Percentiles rank a stretch among this genome's conserved stretches.
These are phyloP conservation scores for Talaromyces thailandensis DNA, from an alignment of 495 filamentous ascomycete genomes.

Conservation along the genomic window DNA sequence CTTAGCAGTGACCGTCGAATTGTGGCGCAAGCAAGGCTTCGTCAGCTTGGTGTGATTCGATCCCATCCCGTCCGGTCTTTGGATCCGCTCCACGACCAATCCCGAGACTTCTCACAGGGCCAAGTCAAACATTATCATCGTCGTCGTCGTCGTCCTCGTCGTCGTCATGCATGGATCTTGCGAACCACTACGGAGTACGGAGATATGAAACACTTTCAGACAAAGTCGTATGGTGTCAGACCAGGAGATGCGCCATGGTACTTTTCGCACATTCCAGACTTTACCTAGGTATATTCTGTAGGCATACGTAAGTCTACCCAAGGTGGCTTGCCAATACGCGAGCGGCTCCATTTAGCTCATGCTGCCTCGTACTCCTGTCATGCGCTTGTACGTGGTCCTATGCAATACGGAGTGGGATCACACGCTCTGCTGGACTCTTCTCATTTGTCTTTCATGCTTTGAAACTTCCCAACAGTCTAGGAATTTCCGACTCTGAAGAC, in stretches of 20 bases:
- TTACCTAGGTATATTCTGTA: background rate
- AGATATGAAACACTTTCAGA: background rate
- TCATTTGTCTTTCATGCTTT: background rate
- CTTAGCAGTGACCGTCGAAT: background rate
- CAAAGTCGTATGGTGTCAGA: background rate
- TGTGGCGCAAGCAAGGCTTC: background rate
- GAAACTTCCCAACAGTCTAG: background rate
- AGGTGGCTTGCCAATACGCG: background rate
- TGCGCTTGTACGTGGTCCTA: background rate
- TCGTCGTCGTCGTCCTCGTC: background rate
- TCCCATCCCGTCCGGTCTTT: background rate
- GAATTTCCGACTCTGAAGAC: background rate
- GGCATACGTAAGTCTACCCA: constrained; percentile 1
- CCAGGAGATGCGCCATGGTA: background rate
- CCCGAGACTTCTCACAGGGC: background rate
- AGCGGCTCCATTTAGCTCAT: background rate
- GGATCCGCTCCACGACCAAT: background rate
- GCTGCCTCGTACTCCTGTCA: background rate
- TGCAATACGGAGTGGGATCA: background rate
- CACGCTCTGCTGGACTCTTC: background rate
- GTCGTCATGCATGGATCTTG: background rate
- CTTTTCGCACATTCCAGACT: background rate
- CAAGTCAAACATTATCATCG: background rate
- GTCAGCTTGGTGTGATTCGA: background rate
- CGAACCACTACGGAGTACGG: too few species aligned